Conservation (phyloP, 768 basidiomycete genomes). For the Pleurotus tuoliensis region DNA sequence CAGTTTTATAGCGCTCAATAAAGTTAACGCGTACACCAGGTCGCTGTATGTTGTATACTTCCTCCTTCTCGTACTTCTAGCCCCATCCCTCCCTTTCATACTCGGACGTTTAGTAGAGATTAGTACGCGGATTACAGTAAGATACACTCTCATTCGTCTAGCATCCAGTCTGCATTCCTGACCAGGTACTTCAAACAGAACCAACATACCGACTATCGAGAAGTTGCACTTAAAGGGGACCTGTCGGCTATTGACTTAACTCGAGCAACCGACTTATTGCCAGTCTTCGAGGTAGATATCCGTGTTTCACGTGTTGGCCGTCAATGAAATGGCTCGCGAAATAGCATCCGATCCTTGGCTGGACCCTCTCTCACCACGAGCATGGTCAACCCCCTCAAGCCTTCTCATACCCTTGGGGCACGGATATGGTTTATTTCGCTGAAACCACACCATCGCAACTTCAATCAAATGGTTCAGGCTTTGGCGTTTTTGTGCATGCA, state of each 20-base stretch:
- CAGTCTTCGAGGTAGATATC: conserved; percentile 26
- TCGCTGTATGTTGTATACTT: conserved; percentile 32
- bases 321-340: neutral
- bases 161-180: neutral
- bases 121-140: conserved; percentile 22
- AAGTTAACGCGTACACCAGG: neutral
- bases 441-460: conserved; percentile 32
- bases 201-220: conserved; percentile 27
- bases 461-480: conserved; percentile 28
- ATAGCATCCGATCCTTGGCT: conserved; percentile 30
- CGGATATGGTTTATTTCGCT: conserved; percentile 32
- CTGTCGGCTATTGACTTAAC: conserved; percentile 28
- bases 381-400: conserved; percentile 30
- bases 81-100: conserved; percentile 30
- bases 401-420: conserved; percentile 25
- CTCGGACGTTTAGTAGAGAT: conserved; percentile 35
- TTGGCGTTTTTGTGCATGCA: conserved; percentile 29
- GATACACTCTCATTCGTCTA: neutral
- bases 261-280: conserved; percentile 20
- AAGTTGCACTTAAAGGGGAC: conserved; percentile 31
- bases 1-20: neutral
- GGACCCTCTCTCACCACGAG: conserved; percentile 33
- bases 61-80: conserved; percentile 22
- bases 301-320: neutral
- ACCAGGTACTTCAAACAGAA: conserved; percentile 19